phyloP scores from a whole-genome alignment of 306 rosid genomes.

The Ochetophila trinervis region DNA sequence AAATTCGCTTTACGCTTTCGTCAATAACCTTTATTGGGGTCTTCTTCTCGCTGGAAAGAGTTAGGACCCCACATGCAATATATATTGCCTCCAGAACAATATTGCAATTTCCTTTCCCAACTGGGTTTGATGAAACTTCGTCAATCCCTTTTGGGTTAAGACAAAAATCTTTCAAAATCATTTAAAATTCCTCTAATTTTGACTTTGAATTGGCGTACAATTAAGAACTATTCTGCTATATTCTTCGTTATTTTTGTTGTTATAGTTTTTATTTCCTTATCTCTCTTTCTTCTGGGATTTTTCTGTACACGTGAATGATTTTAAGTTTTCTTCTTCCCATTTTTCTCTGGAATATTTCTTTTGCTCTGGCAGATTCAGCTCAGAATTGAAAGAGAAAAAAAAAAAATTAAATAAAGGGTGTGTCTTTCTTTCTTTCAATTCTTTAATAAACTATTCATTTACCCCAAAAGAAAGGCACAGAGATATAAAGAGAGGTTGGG shows the following conservation, averaged over 20 bases:
- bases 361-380: constrained; percentile 32
- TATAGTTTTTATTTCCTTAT: neutral
- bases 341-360: constrained; percentile 13
- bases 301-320: constrained; percentile 32
- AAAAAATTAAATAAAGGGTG: constrained; percentile 13
- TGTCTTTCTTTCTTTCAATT: constrained; percentile 9
- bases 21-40: constrained; percentile 24
- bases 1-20: constrained; percentile 14
- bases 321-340: constrained; percentile 15
- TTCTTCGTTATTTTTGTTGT: constrained; percentile 1
- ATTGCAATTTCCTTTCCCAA: constrained; percentile 21
- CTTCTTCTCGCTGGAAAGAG: constrained; percentile 21
- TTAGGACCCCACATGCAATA: constrained; percentile 28
- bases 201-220: constrained; percentile 59
- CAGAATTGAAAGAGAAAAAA: constrained; percentile 17
- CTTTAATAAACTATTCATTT: constrained; percentile 26
- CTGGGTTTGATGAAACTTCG: constrained; percentile 45
- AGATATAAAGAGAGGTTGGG: constrained; percentile 10
- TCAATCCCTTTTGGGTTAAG: constrained; percentile 42
- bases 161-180: constrained; percentile 6
- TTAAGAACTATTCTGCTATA: constrained; percentile 17
- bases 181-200: constrained; percentile 33
- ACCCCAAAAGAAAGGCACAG: constrained; percentile 17
- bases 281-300: neutral
- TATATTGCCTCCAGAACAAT: neutral